Evolutionary conservation across 1,284 basidiomycete genomes (phyloP), one percentile per base, ranked within the genome.

Genomic region (Ustilago bromivora): DNA sequence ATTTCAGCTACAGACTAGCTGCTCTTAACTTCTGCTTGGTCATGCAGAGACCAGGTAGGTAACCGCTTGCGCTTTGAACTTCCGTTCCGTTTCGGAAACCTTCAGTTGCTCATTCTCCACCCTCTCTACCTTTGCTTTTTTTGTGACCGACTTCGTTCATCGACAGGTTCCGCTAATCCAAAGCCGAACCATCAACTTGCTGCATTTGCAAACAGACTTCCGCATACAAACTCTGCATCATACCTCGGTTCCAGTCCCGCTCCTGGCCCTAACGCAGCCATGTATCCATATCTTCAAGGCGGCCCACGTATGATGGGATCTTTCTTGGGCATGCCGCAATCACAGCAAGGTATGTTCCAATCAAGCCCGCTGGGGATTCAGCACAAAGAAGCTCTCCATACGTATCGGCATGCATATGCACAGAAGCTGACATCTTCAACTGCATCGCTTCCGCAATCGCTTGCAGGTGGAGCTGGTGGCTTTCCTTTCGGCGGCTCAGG

Each of bases 401-500:
- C n/a, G 28, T 41, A 31, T 28, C 23, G 23, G 23, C 23, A 28
- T 15, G n/a, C 47, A 32, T 54, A 52, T 34, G 23, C 52, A 31
- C 43, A 34, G 41, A 23, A n/a, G 46, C 58, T 66, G 6, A 60
- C 46, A 12, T 28, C 31, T 40, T 34, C 46, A 23, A 54, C 35
- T 34, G 9, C 41, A 23, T 17, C 35, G 17, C 23, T 61, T 28
- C 23, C 47, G 51, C 54, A 54, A 46, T 46, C 43, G 17, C 9
- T 46, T 11, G n/a, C 19, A 66, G 74, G 71, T 63, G 64, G 64
- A 36, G 68, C 67, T 17, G 71, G 67, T 34, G 66, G 51, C 41
- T 82, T 80, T 49, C 78, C 78, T 51, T 82, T 82, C 49, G 78
- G 78, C 6, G 68, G 71, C 19, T 72, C 76, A 47, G 79, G 79